These are phyloP conservation scores for Chrysoporthe puriensis DNA, from an alignment of 2,329 filamentous ascomycete genomes.

Conservation along the genomic window DNA sequence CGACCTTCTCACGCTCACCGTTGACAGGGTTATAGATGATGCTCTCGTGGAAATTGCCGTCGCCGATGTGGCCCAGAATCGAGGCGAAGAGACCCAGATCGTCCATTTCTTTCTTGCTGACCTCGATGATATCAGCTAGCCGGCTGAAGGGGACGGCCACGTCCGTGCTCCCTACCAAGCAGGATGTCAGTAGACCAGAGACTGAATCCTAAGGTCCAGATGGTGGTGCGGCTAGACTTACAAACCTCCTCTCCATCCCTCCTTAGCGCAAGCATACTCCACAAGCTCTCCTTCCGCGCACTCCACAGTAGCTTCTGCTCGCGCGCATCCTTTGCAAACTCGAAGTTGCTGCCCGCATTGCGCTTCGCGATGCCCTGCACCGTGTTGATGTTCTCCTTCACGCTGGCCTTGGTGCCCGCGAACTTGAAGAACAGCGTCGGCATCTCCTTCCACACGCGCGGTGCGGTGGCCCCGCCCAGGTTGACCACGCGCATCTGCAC, in stretches of 20 bases:
- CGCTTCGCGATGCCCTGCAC: slow-evolving; percentile 69
- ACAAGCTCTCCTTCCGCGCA: slow-evolving; percentile 81
- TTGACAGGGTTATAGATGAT: slow-evolving; percentile 79
- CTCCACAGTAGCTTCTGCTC: slow-evolving; percentile 81
- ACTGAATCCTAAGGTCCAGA: slow-evolving; percentile 49
- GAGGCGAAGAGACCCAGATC: slow-evolving; percentile 84
- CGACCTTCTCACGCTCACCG: slow-evolving; percentile 74
- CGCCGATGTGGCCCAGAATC: slow-evolving; percentile 87
- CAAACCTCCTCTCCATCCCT: slow-evolving; percentile 71
- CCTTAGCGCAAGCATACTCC: slow-evolving; percentile 76
- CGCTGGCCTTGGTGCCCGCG: slow-evolving; percentile 76
- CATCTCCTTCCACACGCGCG: slow-evolving; percentile 71
- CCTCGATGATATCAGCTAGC: slow-evolving; percentile 75
- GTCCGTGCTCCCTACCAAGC: slow-evolving; percentile 70
- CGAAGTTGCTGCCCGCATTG: slow-evolving; percentile 69
- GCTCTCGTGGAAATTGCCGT: slow-evolving; percentile 92
- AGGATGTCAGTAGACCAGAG: slow-evolving; percentile 4
- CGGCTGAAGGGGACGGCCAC: slow-evolving; percentile 80
- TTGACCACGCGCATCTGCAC: slow-evolving; percentile 87
- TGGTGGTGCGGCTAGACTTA: slow-evolving; percentile 45
- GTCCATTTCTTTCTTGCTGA: slow-evolving; percentile 88
- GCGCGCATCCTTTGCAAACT: slow-evolving; percentile 72
- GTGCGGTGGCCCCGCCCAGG: slow-evolving; percentile 69
- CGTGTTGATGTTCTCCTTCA: slow-evolving; percentile 73
- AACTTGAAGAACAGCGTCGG: slow-evolving; percentile 88